Conservation (phyloP, 2,329 filamentous ascomycete genomes). For the Helicocarpus griseus region DNA sequence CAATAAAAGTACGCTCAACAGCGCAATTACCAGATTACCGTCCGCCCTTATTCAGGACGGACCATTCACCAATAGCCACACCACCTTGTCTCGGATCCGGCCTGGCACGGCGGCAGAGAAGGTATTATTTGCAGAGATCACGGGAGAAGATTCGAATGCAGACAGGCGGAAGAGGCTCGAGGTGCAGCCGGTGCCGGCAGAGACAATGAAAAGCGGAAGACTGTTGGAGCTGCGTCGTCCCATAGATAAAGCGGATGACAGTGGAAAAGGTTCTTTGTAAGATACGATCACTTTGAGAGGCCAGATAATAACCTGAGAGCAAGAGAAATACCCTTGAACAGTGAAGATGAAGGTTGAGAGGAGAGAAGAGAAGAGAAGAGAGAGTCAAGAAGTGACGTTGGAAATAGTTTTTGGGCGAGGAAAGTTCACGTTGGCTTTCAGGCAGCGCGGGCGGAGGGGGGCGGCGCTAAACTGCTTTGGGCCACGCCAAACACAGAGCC, state of each 20-base stretch:
- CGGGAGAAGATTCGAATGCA: conserved; percentile 8
- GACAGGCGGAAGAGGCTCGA: conserved; percentile 10
- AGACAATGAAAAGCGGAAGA: conserved; percentile 17
- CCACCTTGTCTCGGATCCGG: conserved; percentile 22
- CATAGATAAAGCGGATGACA: conserved; percentile 12
- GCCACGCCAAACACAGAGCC: neutral
- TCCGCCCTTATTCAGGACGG: conserved; percentile 45
- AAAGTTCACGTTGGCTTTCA: neutral
- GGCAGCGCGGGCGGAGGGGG: too few relatives aligned
- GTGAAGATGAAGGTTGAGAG: neutral
- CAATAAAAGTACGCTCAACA: conserved; percentile 4
- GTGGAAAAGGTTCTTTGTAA: neutral
- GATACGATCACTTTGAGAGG: neutral
- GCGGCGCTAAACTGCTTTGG: neutral
- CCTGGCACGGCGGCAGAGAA: conserved; percentile 12
- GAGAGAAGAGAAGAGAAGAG: neutral
- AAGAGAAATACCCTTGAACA: neutral
- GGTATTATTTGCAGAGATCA: conserved; percentile 8
- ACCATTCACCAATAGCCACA: conserved; percentile 40
- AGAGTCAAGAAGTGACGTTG: neutral
- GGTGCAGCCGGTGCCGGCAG: conserved; percentile 15
- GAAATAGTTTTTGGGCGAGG: neutral
- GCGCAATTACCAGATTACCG: conserved; percentile 31
- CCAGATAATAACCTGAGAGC: neutral
- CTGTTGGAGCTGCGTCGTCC: conserved; percentile 13